These are phyloP conservation scores for Lactarius akahatsu DNA, from an alignment of 768 basidiomycete species.

Conservation along the genomic window DNA sequence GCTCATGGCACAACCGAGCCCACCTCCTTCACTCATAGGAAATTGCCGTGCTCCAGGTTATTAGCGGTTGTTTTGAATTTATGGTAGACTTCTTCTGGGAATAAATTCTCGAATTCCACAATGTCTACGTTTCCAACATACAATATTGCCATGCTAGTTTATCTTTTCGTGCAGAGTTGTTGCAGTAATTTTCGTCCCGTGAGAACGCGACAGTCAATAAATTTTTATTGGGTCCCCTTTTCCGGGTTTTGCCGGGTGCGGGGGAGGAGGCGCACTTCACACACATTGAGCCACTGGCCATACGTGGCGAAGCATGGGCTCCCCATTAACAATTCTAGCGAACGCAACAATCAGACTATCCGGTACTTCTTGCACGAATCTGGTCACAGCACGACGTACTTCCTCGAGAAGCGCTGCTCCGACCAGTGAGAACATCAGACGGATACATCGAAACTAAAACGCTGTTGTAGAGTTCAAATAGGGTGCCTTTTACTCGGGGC, in stretches of 20 bases:
- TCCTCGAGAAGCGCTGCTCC: slow-evolving; percentile 96
- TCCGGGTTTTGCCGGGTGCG: too few relatives aligned
- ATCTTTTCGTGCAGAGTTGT: neutral
- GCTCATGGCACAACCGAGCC: slow-evolving; percentile 26
- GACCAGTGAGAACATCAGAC: slow-evolving; percentile 50
- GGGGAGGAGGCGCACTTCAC: too few relatives aligned
- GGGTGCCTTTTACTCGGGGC: too few relatives aligned
- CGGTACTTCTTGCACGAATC: slow-evolving; percentile 96
- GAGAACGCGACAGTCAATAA: too few relatives aligned
- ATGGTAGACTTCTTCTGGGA: neutral
- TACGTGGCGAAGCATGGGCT: slow-evolving; percentile 90
- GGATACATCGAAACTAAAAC: too few relatives aligned
- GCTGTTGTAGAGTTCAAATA: too few relatives aligned
- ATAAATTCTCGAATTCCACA: neutral
- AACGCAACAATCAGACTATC: slow-evolving; percentile 58
- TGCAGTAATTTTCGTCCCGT: neutral
- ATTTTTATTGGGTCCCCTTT: too few relatives aligned
- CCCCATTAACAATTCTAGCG: slow-evolving; percentile 93
- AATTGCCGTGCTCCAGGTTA: slow-evolving; percentile 9
- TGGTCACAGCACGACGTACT: slow-evolving; percentile 94
- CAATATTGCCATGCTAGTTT: neutral
- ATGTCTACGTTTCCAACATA: neutral
- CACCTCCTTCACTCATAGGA: slow-evolving; percentile 21
- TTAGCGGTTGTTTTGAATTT: slow-evolving; percentile 1
- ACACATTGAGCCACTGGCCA: slow-evolving; percentile 93